Percentiles rank a stretch among this genome's conserved stretches.
Conservation (phyloP, 805 yeast species). For the Maudiozyma barnettii region DNA sequence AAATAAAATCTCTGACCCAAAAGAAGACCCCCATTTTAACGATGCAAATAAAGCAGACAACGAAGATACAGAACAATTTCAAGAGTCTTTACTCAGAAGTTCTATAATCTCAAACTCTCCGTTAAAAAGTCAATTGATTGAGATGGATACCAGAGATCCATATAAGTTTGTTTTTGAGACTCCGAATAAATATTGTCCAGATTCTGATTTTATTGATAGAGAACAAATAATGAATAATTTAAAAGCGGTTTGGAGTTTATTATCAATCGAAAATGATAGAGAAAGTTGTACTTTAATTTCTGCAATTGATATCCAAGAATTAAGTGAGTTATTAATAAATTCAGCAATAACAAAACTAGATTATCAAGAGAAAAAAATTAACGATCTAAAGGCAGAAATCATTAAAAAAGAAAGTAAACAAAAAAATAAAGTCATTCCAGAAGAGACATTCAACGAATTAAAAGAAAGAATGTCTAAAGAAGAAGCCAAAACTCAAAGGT, state of each 20-base stretch:
- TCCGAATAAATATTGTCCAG: slow-evolving; percentile 7
- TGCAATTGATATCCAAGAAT: background rate
- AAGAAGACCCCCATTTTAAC: background rate
- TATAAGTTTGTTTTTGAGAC: slow-evolving; percentile 21
- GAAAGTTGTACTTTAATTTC: background rate
- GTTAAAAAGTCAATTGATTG: background rate
- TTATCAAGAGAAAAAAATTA: background rate
- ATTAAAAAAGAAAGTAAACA: background rate
- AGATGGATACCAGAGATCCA: slow-evolving; percentile 8
- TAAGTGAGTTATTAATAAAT: slow-evolving; percentile 3
- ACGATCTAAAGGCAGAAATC: background rate
- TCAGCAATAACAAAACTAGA: background rate
- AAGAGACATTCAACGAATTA: background rate
- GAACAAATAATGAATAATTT: slow-evolving; percentile 5
- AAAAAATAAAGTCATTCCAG: background rate
- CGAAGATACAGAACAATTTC: background rate
- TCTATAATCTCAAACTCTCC: background rate
- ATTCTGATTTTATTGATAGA: slow-evolving; percentile 2
- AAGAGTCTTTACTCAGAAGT: background rate
- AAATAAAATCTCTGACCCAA: no score
- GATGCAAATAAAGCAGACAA: no score
- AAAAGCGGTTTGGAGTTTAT: slow-evolving; percentile 1
- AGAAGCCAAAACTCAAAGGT: background rate
- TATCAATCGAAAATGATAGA: background rate
- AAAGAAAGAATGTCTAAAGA: background rate